Evolutionary conservation across 1,139 yeast genomes (phyloP).

Genomic region (Meyerozyma elateridarum): DNA sequence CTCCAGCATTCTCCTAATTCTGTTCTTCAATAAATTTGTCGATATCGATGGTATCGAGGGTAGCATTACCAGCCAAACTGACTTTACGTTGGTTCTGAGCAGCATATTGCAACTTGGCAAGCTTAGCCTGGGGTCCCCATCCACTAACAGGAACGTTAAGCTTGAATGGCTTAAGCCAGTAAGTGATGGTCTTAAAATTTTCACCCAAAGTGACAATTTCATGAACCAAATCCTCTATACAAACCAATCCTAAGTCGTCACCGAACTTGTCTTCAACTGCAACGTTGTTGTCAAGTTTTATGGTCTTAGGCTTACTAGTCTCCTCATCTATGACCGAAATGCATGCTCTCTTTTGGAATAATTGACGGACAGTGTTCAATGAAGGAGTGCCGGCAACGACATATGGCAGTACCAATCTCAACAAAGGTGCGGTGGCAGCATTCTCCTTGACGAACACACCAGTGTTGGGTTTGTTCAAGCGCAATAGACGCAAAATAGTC

Average conservation of each 20-base stretch:
- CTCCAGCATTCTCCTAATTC: slow-evolving; percentile 42
- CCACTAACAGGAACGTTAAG: slow-evolving; percentile 69
- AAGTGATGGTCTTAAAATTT: slow-evolving; percentile 51
- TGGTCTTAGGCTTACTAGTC: slow-evolving; percentile 21
- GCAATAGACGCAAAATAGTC: slow-evolving; percentile 52
- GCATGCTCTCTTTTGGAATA: slow-evolving; percentile 72
- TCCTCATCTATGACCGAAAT: slow-evolving; percentile 36
- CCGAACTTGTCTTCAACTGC: slow-evolving; percentile 70
- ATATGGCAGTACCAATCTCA: slow-evolving; percentile 67
- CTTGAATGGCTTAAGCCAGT: slow-evolving; percentile 66
- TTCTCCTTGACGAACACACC: slow-evolving; percentile 70
- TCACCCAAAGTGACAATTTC: slow-evolving; percentile 63
- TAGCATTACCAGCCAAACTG: slow-evolving; percentile 61
- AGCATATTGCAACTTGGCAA: slow-evolving; percentile 44
- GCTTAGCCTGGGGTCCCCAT: slow-evolving; percentile 59
- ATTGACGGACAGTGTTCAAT: slow-evolving; percentile 60
- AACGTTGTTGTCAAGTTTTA: slow-evolving; percentile 65
- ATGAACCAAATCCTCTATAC: slow-evolving; percentile 75
- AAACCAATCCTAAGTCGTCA: slow-evolving; percentile 59
- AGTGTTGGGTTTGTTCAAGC: slow-evolving; percentile 54
- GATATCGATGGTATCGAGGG: slow-evolving; percentile 63
- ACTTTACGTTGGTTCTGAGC: slow-evolving; percentile 42
- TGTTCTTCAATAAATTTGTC: slow-evolving; percentile 62
- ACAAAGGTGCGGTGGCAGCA: slow-evolving; percentile 49
- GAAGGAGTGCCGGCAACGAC: slow-evolving; percentile 72